Base-by-base conservation (phyloP, 2,329 filamentous ascomycete genomes). In the Fonsecaea pedrosoi region DNA sequence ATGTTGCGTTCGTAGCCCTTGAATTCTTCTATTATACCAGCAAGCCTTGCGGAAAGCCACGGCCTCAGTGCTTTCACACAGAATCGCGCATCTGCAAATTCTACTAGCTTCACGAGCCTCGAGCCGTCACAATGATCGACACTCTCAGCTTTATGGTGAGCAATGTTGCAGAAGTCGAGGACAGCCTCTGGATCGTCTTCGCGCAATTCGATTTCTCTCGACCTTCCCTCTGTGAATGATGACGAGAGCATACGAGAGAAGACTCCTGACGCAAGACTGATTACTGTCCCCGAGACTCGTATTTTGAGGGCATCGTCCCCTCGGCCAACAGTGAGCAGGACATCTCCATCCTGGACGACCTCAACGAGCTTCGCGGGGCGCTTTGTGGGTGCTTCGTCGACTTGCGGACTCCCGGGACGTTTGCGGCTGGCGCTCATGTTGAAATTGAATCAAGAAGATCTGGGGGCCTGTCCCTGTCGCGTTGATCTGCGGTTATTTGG, bases 111-210 rank as follows among this genome's bases (percentile, higher is more conserved):
- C 15, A 34, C 12, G 53, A 54, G 25, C 53, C 53, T 54, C 25
- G 13, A 10, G 34, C 9, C 25, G 34, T 54, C 25, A n/a, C 53
- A 34, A 8, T 35, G 30, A 13, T 54, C 12, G 53, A 54, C 25
- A n/a, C 35, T 48, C n/a, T 61, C 32, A 12, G 13, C 9, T 9
- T 40, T n/a, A 15, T 54, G 40, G 45, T 64, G 55, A n/a, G 40
- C 25, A 21, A 60, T 60, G n/a, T 54, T 35, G 62, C 40, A 64
- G 55, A 59, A 64, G 34, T 59, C 42, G 40, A 60, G 48, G 21
- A 64, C n/a, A 13, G 37, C 32, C 45, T 64, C 18, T 32, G 55
- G 55, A 4, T 42, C n/a, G 12, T 53, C 55, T n/a, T 50, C 54
- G 2, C 8, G n/a, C 12, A 64, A 12, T 7, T 30, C 30, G 18